Evolutionary conservation across 305 asterid species (phyloP), one percentile per base, ranked within the genome.

Genomic region (Lippia alba): DNA sequence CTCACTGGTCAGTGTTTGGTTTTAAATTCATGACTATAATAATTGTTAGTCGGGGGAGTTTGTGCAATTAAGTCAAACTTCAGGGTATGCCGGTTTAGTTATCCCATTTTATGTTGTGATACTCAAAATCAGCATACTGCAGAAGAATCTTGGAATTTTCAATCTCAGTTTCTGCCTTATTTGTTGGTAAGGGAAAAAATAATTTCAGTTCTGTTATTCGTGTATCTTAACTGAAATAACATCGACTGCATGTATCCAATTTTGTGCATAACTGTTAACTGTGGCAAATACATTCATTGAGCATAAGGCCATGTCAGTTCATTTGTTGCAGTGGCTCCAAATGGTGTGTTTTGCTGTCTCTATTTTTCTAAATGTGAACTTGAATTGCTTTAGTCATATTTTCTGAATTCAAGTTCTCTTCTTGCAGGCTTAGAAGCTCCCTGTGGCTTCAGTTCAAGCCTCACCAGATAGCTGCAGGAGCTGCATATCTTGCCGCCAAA

Each of bases 401-500:
- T 9, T 57, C 16, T 16, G 6, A 6, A 53, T 24, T 45, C 51
- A 40, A 70, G 20, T 57, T 58, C 30, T 57, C 12, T 19, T 63
- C 74, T 80, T 85, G 84, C 78, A 89, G 96, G 82, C 85, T 89
- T 64, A 78, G 91, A 67, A 89, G 93, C 73, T 89, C 91, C 1
- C 60, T 89, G 36, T 89, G 96, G 93, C 91, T 89, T 58, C 96
- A 89, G 76, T 89, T 87, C 87, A 87, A 87, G 69, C 90, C 96
- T 64, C 86, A 87, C 56, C 96, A 89, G 79, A 89, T 89, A 62
- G 96, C 96, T 74, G 96, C 91, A 56, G 96, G 93, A 70, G 91
- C 91, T 66, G 96, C 96, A 12, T 89, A 87, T 61, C 93, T 87
- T 68, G 93, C 96, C 66, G 86, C 91, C 1, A 87, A 87, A 59